phyloP scores from a whole-genome alignment of 441 rosid genomes.

The Jatropha multifida region DNA sequence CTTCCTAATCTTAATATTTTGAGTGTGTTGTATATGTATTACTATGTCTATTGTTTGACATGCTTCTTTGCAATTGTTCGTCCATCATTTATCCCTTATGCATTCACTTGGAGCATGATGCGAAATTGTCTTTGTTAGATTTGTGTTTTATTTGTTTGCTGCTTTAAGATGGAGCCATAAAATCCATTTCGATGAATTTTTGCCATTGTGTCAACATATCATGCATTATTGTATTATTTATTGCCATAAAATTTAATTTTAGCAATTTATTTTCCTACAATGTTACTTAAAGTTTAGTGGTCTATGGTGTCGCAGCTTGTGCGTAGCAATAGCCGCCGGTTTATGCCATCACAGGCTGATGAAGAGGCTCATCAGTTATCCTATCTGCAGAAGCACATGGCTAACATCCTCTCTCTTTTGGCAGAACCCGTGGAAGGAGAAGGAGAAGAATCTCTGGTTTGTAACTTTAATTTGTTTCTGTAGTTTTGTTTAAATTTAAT shows the following conservation, averaged over 20 bases:
- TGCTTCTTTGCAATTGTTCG: neutral
- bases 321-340: conserved; percentile 96
- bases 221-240: neutral
- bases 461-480: conserved; percentile 26
- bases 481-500: conserved; percentile 18
- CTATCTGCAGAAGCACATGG: conserved; percentile 91
- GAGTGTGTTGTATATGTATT: neutral
- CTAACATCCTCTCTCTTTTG: conserved; percentile 80
- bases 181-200: neutral
- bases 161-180: neutral
- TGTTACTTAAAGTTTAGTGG: conserved; percentile 17
- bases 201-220: neutral
- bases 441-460: conserved; percentile 86
- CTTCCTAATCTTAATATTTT: neutral
- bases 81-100: neutral
- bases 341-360: conserved; percentile 96
- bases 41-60: neutral
- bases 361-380: conserved; percentile 97
- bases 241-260: neutral
- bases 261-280: conserved; percentile 14
- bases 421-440: conserved; percentile 88
- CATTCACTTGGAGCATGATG: neutral
- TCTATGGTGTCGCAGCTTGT: conserved; percentile 66
- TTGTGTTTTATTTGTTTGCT: neutral
- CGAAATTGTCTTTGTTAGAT: neutral